Evolutionary conservation across 768 basidiomycete species (phyloP).

Genomic region (Boletus pseudo-olivaceus): DNA sequence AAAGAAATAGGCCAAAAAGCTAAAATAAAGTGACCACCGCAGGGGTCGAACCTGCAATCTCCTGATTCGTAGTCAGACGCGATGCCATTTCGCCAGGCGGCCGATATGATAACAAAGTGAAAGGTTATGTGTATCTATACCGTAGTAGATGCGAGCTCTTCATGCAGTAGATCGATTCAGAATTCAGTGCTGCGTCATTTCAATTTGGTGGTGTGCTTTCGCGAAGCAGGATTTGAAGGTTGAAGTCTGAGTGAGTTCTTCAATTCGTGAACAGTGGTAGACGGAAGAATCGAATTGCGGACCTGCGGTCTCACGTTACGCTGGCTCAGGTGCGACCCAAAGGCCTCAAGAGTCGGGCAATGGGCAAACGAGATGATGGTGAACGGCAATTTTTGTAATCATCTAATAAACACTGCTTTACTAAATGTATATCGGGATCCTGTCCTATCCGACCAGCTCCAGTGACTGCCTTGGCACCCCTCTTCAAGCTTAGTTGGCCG

Average conservation of each 20-base stretch:
- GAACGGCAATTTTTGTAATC: no score
- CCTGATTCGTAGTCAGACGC: constrained; percentile 88
- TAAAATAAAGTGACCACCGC: constrained; percentile 23
- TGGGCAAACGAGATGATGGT: no score
- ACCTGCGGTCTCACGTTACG: neutral
- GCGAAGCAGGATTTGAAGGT: neutral
- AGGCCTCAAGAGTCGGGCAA: no score
- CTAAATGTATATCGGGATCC: no score
- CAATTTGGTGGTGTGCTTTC: no score
- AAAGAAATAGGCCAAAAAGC: neutral
- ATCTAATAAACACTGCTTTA: neutral
- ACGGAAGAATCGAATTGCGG: neutral
- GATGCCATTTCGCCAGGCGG: constrained; percentile 94
- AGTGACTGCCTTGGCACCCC: no score
- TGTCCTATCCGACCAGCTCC: no score
- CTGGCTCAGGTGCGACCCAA: neutral
- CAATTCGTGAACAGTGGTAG: neutral
- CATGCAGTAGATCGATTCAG: no score
- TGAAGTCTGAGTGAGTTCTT: neutral
- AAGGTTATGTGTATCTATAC: neutral
- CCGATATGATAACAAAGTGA: constrained; percentile 27
- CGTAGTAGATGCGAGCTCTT: no score
- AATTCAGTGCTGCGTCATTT: no score
- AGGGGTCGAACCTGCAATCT: constrained; percentile 94
- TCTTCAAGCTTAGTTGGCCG: neutral